Evolutionary conservation across 176 grass and related monocot species (phyloP), one percentile per base, ranked within the genome.

Genomic region (Oryza nivara): DNA sequence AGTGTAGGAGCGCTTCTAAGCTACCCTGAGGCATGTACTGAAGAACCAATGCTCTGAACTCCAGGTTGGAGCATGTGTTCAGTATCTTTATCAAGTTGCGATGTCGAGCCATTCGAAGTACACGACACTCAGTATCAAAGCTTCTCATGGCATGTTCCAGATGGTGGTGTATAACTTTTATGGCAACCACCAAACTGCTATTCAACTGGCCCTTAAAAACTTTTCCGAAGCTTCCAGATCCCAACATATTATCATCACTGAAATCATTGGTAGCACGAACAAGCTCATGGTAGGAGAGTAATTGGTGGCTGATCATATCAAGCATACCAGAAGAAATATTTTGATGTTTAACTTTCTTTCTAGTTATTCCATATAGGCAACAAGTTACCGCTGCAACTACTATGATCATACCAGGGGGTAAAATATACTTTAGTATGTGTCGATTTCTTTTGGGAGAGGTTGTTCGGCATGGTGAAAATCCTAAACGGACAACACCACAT

Each of bases 1-100:
- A 52, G 49, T 58, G 73, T 8, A 75, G 48, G 28, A 56, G 48
- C n/a, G 17, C 73, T 7, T 75, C 73, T 17, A 75, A 51, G 73
- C 17, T 75, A 35, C 73, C 73, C 0, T 75, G 56, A 10, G 73
- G 28, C 73, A 75, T 75, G 16, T 58, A 58, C 28, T 58, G 16
- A 6, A 76, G 49, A 49, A 76, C 9, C 49, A 76, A 2, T 43
- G 54, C 75, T 77, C 6, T 64, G 6, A 77, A 77, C 13, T 77
- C 75, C 6, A 77, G 12, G 35, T 43, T 64, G 6, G 54, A 77
- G 43, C 75, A 64, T 1, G 54, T 64, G 56, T n/a, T 23, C 0
- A 77, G 5, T 25, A 77, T 64, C 35, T n/a, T 77, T 63, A 64
- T 77, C 11, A 64, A 36, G 20, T 77, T 77, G 3, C 12, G 75